These are phyloP conservation scores for Albugo candida DNA, from an alignment of 352 stramenopile species.

Conservation along the genomic window DNA sequence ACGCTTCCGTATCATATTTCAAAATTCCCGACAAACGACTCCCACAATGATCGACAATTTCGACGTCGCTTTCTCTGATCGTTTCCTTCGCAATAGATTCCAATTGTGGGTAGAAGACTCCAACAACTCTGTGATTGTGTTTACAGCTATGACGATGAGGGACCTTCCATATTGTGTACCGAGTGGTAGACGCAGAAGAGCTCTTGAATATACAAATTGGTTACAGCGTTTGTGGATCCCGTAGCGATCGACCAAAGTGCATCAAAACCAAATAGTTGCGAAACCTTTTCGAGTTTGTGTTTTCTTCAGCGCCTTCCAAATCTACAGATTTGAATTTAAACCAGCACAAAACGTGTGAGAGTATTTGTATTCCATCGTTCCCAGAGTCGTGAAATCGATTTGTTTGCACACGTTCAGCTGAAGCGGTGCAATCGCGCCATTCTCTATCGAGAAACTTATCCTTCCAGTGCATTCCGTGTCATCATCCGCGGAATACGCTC, in stretches of 20 bases:
- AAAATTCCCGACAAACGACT: constrained; percentile 43
- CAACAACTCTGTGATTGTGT: constrained; percentile 53
- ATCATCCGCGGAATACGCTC: constrained; percentile 11
- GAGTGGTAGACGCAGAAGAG: constrained; percentile 63
- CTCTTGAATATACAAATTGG: constrained; percentile 52
- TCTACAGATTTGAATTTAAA: constrained; percentile 30
- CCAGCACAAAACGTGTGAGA: constrained; percentile 76
- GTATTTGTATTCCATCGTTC: constrained; percentile 60
- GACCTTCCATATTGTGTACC: too few species aligned
- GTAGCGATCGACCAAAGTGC: constrained; percentile 69
- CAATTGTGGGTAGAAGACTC: constrained; percentile 57
- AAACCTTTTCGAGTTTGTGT: constrained; percentile 10
- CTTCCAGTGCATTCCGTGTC: constrained; percentile 15
- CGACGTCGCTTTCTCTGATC: too few species aligned
- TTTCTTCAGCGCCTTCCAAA: background rate
- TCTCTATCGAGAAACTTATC: constrained; percentile 15
- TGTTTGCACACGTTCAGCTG: constrained; percentile 41
- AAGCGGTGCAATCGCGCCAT: constrained; percentile 29
- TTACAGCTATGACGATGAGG: constrained; percentile 14
- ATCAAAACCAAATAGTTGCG: constrained; percentile 50
- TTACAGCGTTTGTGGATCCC: constrained; percentile 49
- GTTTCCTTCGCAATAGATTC: too few species aligned
- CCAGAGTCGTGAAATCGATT: constrained; percentile 68
- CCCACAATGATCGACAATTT: constrained; percentile 58
- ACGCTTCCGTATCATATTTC: constrained; percentile 25